Conservation (phyloP, 352 stramenopile genomes). For the Aphanomyces stellatus region DNA sequence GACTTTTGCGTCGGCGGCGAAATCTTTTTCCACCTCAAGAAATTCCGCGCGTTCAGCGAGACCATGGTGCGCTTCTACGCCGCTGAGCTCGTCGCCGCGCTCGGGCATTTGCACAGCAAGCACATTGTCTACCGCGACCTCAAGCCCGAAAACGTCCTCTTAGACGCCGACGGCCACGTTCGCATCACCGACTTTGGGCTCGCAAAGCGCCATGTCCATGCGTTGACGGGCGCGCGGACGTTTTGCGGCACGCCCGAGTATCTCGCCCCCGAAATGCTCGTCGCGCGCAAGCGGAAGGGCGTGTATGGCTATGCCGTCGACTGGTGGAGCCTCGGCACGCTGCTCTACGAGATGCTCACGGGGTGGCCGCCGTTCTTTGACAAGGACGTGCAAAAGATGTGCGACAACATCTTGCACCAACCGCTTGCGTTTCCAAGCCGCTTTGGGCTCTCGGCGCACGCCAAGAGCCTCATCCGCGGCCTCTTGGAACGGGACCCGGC, state of each 20-base stretch:
- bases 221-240: slow-evolving; percentile 71
- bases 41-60: slow-evolving; percentile 85
- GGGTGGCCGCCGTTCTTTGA: slow-evolving; percentile 91
- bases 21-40: slow-evolving; percentile 90
- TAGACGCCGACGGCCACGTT: slow-evolving; percentile 88
- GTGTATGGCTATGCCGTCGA: slow-evolving; percentile 90
- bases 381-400: slow-evolving; percentile 88
- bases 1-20: slow-evolving; percentile 87
- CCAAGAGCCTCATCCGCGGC: slow-evolving; percentile 72
- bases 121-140: slow-evolving; percentile 92
- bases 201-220: slow-evolving; percentile 74
- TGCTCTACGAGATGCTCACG: slow-evolving; percentile 94
- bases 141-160: slow-evolving; percentile 89
- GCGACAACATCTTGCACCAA: slow-evolving; percentile 86
- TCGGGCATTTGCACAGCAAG: slow-evolving; percentile 85
- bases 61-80: slow-evolving; percentile 88
- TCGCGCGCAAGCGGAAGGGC: slow-evolving; percentile 80
- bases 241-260: slow-evolving; percentile 87
- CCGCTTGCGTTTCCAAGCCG: slow-evolving; percentile 80
- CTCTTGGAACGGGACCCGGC: slow-evolving; percentile 58
- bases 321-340: slow-evolving; percentile 90
- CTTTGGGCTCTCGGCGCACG: slow-evolving; percentile 60
- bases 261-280: slow-evolving; percentile 83
- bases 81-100: slow-evolving; percentile 86
- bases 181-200: slow-evolving; percentile 91